These are phyloP conservation scores for Leptographium lundbergii DNA, from an alignment of 2,329 filamentous ascomycete species.

Conservation along the genomic window DNA sequence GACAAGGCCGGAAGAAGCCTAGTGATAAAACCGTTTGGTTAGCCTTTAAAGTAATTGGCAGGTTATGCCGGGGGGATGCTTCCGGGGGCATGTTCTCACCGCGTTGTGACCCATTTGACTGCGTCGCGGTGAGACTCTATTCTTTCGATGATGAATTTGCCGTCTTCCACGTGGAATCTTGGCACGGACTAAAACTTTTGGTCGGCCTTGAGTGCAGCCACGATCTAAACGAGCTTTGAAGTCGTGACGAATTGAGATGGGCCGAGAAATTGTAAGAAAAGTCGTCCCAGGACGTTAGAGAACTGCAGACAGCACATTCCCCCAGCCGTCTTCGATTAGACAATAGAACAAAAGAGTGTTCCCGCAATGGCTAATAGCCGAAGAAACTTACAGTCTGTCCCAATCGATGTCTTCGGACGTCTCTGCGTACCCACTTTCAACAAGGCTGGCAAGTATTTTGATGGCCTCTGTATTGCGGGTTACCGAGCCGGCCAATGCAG, in stretches of 20 bases:
- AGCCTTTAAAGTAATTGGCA: too few species aligned
- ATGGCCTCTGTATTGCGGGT: not conserved
- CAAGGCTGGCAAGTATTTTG: not conserved
- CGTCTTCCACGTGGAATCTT: not conserved
- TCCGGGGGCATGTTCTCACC: not conserved
- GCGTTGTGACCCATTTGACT: not conserved
- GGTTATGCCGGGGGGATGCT: too few species aligned
- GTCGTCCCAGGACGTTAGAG: not conserved
- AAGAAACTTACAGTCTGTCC: not conserved
- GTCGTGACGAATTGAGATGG: not conserved
- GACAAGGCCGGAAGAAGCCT: not conserved
- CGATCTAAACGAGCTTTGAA: not conserved
- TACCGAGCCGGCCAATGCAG: not conserved
- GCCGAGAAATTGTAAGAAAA: not conserved
- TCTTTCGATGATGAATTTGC: not conserved
- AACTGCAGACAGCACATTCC: not conserved
- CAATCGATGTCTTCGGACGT: not conserved
- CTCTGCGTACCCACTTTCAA: not conserved
- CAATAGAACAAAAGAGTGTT: not conserved
- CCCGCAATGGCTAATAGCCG: not conserved
- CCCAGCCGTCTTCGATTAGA: not conserved
- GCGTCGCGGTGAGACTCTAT: not conserved
- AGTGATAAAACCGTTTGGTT: not conserved
- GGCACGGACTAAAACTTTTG: not conserved
- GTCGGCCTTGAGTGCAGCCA: not conserved